Evolutionary conservation across 2,329 filamentous ascomycete species (phyloP).

Genomic region (Emmonsia crescens): DNA sequence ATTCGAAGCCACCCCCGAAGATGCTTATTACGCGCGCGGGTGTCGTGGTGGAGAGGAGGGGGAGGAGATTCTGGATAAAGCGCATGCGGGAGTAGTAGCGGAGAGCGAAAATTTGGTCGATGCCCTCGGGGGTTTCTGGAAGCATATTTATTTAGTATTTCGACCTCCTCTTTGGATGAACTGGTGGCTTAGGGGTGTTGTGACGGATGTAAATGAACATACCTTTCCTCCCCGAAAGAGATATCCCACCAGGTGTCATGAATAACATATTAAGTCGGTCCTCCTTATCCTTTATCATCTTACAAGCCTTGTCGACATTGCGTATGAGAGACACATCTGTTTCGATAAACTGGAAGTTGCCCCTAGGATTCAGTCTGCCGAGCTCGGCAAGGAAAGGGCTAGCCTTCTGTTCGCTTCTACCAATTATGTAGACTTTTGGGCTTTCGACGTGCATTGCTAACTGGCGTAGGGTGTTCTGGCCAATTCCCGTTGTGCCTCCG

Average conservation of each 20-base stretch:
- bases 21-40: constrained; percentile 46
- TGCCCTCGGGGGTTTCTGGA: constrained; percentile 24
- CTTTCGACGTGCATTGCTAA: constrained; percentile 32
- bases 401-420: constrained; percentile 29
- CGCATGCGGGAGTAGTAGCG: constrained; percentile 27
- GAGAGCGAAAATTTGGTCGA: constrained; percentile 22
- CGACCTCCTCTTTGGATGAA: constrained; percentile 28
- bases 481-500: constrained; percentile 45
- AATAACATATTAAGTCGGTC: constrained; percentile 30
- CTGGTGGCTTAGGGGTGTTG: constrained; percentile 35
- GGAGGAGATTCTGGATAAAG: constrained; percentile 25
- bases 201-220: constrained; percentile 23
- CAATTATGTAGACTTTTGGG: constrained; percentile 44
- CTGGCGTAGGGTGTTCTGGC: constrained; percentile 38
- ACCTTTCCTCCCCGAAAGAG: constrained; percentile 25
- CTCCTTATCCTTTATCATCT: constrained; percentile 20
- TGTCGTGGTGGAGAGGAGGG: constrained; percentile 17
- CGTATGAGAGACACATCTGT: constrained; percentile 27
- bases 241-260: constrained; percentile 28
- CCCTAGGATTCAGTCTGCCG: constrained; percentile 16
- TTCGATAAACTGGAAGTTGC: constrained; percentile 20
- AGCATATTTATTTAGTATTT: constrained; percentile 27
- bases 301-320: constrained; percentile 24
- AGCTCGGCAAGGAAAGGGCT: constrained; percentile 36
- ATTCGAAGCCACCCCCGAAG: constrained; percentile 41